Base-by-base conservation (phyloP, 768 basidiomycete genomes). In the Agrocybe praecox region DNA sequence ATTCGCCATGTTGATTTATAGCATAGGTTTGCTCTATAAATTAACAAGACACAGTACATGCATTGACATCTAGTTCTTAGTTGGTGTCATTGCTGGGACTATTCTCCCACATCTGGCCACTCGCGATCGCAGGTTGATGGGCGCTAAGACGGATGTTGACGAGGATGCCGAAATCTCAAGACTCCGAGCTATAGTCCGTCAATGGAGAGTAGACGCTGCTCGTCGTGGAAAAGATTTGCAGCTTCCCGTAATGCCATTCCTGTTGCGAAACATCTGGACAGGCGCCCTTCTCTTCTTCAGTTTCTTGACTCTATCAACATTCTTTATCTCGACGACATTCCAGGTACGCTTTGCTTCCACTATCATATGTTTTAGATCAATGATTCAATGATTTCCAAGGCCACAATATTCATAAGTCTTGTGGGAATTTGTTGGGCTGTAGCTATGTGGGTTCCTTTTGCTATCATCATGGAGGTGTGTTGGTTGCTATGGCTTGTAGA, bases 391-490 rank as follows among this genome's bases (percentile, higher is more conserved):
- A 42, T 42, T 36, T 47, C 43, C 19, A 29, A 90, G 82, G 96
- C 96, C 9, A 92, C 92, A 15, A 71, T 87, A 17, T 87, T 90
- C 65, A 91, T 97, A 54, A 86, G 87, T 50, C 68, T 96, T 50
- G 86, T 96, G 21, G 96, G 96, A 43, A 89, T 97, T 34, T 96
- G 90, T 70, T 98, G 96, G 96, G 92, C 94, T 10, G 92, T 97
- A 40, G 93, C 96, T n/a, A 93, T 92, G 75, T 97, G 96, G 96
- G 92, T 93, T 15, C 95, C 95, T 2, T 97, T 97, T 63, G 91
- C 95, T 18, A 94, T 97, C 65, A 93, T 98, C 73, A 98, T 98
- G 95, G 95, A 96, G 85, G 94, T 85, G 60, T 49, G 81, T 63
- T 49, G 26, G 26, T 23, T 42, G 33, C 47, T 10, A 6, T 17